Percentiles rank a stretch among this genome's conserved stretches.
Evolutionary conservation across 495 filamentous ascomycete genomes (phyloP).

Genomic region (Pyrenula massariospora): DNA sequence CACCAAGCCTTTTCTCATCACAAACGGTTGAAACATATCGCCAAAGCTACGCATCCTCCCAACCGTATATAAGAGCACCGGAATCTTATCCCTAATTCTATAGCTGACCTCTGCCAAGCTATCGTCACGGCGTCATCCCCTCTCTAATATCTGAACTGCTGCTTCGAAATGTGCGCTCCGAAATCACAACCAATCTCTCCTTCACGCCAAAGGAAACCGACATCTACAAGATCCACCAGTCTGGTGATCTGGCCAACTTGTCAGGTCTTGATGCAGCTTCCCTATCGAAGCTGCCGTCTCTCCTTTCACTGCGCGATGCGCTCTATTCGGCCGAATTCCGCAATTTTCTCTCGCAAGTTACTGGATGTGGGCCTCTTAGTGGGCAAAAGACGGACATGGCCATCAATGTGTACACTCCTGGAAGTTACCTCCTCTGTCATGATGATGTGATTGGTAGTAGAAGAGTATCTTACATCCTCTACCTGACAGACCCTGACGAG

Average conservation of each 20-base stretch:
- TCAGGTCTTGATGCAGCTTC: conserved; percentile 81
- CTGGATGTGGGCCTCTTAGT: conserved; percentile 73
- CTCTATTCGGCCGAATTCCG: conserved; percentile 87
- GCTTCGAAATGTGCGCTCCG: conserved; percentile 73
- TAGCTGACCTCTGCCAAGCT: conserved; percentile 25
- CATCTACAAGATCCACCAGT: conserved; percentile 99
- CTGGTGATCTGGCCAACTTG: conserved; percentile 92
- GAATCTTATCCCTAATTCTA: no score
- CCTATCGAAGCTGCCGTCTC: conserved; percentile 68
- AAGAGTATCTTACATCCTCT: conserved; percentile 91
- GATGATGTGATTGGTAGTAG: conserved; percentile 96
- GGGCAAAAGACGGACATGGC: conserved; percentile 98
- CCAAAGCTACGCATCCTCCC: neutral
- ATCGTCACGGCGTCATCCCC: conserved; percentile 84
- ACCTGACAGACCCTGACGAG: conserved; percentile 78
- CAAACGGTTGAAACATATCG: neutral
- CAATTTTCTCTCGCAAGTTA: conserved; percentile 73
- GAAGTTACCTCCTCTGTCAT: conserved; percentile 90
- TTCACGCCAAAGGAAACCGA: conserved; percentile 99
- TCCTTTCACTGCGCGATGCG: conserved; percentile 79
- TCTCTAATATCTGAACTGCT: conserved; percentile 65
- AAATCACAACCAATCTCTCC: conserved; percentile 77
- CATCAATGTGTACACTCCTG: conserved; percentile 95
- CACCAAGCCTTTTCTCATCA: neutral
- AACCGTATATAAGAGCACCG: no score